Evolutionary conservation across 1,284 basidiomycete genomes (phyloP), one percentile per base, ranked within the genome.

Genomic region (Ganoderma lucidum): DNA sequence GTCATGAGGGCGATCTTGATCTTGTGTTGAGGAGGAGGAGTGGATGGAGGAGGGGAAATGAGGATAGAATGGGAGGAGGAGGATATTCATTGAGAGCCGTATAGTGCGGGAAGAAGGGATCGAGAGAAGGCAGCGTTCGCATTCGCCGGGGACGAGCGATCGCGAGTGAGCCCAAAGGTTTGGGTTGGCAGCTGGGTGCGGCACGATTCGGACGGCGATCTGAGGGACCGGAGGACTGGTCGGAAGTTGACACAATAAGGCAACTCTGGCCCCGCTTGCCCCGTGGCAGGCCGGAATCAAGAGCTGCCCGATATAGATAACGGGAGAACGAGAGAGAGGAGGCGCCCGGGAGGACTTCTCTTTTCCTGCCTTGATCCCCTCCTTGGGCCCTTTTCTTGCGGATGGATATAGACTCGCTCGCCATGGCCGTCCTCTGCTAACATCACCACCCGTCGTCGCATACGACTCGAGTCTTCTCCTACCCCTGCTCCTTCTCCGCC

Each of bases 381-480:
- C n/a, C 70, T 55, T 60, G 39, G 55, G 28, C n/a, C 60, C 42
- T 30, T 61, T 17, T n/a, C 51, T 2, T 55, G 28, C 37, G 12
- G 28, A 65, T 41, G 64, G 56, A 70, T 64, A 70, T 60, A 58
- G 32, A 41, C 53, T 53, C 55, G n/a, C 61, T 58, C 63, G 60
- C 63, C 65, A 71, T 71, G 69, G 58, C 64, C 32, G 51, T 68
- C 67, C 51, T 8, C 69, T 72, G 67, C 62, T 72, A 68, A 70
- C 66, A 62, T 32, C 55, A 51, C 1, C 63, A 42, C 64, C 53
- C 48, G 42, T 68, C 65, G 30, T 62, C 65, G 58, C 30, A 17
- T 32, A 32, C 53, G 53, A 19, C 53, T 32, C 23, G 42, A 30
- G 37, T 35, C 10, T 44, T 42, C 23, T 30, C 32, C 42, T 48